phyloP scores from a whole-genome alignment of 805 yeast species.

The Lachancea sp. region DNA sequence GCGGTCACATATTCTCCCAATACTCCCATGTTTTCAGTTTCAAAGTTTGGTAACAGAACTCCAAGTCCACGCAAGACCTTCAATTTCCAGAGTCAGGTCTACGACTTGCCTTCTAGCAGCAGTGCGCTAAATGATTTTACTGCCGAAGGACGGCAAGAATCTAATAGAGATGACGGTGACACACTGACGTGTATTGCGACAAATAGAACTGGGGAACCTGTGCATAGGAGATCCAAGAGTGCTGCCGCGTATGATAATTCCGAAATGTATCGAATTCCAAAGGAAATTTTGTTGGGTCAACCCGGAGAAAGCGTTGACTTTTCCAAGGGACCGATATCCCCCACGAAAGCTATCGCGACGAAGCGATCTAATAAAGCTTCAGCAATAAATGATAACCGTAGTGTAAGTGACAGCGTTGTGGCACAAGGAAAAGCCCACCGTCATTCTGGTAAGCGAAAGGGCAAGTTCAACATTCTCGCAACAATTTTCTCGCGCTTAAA shows the following conservation, averaged over 20 bases:
- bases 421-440: constrained; percentile 12
- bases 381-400: constrained; percentile 9
- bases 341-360: neutral
- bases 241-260: constrained; percentile 2
- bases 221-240: constrained; percentile 5
- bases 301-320: constrained; percentile 33
- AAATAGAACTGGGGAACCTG: neutral
- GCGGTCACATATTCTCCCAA: constrained; percentile 12
- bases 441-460: constrained; percentile 2
- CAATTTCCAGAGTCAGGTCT: constrained; percentile 35
- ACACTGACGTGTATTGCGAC: constrained; percentile 1
- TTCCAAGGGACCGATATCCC: constrained; percentile 8
- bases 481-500: constrained; percentile 5
- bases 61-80: constrained; percentile 18
- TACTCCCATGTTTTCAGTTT: constrained; percentile 23
- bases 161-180: constrained; percentile 2
- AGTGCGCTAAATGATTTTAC: neutral
- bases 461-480: constrained; percentile 3
- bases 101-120: constrained; percentile 26
- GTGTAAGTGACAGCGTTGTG: constrained; percentile 24
- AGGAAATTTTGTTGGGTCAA: constrained; percentile 27
- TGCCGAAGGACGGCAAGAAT: neutral
- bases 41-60: constrained; percentile 6
- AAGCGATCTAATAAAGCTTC: neutral
- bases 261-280: constrained; percentile 8